phyloP scores from a whole-genome alignment of 192 early-diverging fungal genomes.

The Dimargaris cristalligena region DNA sequence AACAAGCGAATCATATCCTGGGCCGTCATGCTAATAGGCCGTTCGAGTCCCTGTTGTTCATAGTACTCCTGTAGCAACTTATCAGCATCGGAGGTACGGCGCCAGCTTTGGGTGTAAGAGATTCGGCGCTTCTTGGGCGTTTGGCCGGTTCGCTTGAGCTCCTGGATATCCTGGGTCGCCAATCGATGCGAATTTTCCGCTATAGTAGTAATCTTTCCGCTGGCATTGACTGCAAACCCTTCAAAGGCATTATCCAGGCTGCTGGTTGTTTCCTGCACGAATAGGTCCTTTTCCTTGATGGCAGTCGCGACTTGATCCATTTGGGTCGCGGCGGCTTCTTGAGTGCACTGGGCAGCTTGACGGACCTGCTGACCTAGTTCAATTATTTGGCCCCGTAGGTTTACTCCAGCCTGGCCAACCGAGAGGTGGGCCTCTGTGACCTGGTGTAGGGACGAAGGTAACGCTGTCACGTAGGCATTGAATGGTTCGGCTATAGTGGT shows the following conservation, averaged over 20 bases:
- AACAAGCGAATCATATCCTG: neutral
- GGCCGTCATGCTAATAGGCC: neutral
- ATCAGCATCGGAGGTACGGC: neutral
- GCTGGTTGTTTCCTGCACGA: neutral
- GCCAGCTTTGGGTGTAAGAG: neutral
- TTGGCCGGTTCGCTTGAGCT: neutral
- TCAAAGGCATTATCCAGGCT: neutral
- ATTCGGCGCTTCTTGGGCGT: neutral
- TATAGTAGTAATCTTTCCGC: neutral
- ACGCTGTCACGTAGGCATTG: too few species aligned
- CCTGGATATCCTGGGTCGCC: neutral
- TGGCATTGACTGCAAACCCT: neutral
- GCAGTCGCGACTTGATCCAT: neutral
- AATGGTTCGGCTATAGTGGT: too few species aligned
- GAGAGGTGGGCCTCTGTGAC: too few species aligned
- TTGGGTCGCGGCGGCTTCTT: neutral
- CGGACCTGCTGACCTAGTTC: neutral
- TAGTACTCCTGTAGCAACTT: neutral
- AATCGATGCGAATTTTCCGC: neutral
- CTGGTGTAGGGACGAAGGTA: too few species aligned
- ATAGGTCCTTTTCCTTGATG: neutral
- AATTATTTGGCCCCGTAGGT: too few species aligned
- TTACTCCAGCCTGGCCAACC: too few species aligned
- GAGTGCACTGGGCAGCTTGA: neutral
- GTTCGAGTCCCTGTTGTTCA: neutral